A percentile compares a stretch with the other conserved stretches of the same genome.
These are phyloP conservation scores for Stellera chamaejasme DNA, from an alignment of 345 rosid species.

Conservation along the genomic window DNA sequence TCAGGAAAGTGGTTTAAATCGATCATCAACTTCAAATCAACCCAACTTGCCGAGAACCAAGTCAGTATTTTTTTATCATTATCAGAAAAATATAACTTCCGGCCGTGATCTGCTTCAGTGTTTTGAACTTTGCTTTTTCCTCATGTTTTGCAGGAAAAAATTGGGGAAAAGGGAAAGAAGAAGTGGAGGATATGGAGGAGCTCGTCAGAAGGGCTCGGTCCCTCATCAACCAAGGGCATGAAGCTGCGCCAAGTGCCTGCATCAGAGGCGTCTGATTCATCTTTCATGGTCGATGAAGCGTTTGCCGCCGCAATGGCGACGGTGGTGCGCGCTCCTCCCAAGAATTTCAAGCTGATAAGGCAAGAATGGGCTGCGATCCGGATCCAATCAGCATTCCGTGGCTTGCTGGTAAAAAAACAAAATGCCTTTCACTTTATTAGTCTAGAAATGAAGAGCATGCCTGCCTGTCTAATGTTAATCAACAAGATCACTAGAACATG, in stretches of 20 bases:
- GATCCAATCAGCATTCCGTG: constrained; percentile 78
- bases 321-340: constrained; percentile 64
- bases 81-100: neutral
- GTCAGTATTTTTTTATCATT: constrained; percentile 19
- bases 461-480: too few species aligned
- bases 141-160: constrained; percentile 30
- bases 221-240: constrained; percentile 32
- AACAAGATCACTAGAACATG: too few species aligned
- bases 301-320: constrained; percentile 69
- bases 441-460: too few species aligned
- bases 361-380: constrained; percentile 91
- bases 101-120: neutral
- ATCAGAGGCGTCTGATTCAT: constrained; percentile 45
- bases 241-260: constrained; percentile 36
- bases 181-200: constrained; percentile 91
- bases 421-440: too few species aligned
- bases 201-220: constrained; percentile 55
- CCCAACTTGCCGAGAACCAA: constrained; percentile 24
- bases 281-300: constrained; percentile 28
- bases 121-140: neutral
- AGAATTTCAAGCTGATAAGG: constrained; percentile 57
- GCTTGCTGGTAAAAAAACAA: constrained; percentile 46
- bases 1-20: constrained; percentile 76
- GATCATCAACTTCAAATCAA: constrained; percentile 38
- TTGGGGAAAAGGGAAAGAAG: constrained; percentile 50